These are phyloP conservation scores for Vigna mungo DNA, from an alignment of 306 rosid species.

Conservation along the genomic window DNA sequence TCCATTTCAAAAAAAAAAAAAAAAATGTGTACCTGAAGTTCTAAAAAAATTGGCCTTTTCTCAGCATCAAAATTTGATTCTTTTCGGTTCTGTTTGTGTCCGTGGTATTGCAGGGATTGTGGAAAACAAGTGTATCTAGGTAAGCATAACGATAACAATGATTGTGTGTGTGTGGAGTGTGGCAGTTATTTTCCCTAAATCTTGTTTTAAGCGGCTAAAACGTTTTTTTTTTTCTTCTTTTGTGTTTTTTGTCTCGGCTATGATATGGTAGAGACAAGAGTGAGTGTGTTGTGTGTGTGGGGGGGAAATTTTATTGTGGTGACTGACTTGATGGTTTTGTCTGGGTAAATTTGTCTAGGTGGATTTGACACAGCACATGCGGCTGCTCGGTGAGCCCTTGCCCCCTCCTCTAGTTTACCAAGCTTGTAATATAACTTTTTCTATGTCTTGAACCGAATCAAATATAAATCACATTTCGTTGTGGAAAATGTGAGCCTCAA, in stretches of 20 bases:
- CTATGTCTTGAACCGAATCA: slow-evolving; percentile 26
- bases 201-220: slow-evolving; percentile 28
- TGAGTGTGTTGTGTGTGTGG: slow-evolving; percentile 5
- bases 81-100: slow-evolving; percentile 34
- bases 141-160: slow-evolving; percentile 47
- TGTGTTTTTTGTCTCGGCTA: slow-evolving; percentile 24
- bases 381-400: slow-evolving; percentile 91
- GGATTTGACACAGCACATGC: slow-evolving; percentile 99
- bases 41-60: neutral
- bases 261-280: slow-evolving; percentile 47
- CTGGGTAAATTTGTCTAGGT: slow-evolving; percentile 69
- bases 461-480: slow-evolving; percentile 27
- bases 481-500: slow-evolving; percentile 22
- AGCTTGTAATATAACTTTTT: slow-evolving; percentile 32
- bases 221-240: neutral
- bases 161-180: neutral
- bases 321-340: slow-evolving; percentile 55
- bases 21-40: neutral
- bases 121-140: slow-evolving; percentile 99
- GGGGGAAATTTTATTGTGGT: slow-evolving; percentile 26
- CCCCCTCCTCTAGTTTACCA: slow-evolving; percentile 30
- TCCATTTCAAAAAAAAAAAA: slow-evolving; percentile 19
- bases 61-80: neutral
- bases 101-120: slow-evolving; percentile 79
- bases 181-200: slow-evolving; percentile 37